Evolutionary conservation across 2,329 filamentous ascomycete genomes (phyloP).

Genomic region (Hypoxylon sp.): DNA sequence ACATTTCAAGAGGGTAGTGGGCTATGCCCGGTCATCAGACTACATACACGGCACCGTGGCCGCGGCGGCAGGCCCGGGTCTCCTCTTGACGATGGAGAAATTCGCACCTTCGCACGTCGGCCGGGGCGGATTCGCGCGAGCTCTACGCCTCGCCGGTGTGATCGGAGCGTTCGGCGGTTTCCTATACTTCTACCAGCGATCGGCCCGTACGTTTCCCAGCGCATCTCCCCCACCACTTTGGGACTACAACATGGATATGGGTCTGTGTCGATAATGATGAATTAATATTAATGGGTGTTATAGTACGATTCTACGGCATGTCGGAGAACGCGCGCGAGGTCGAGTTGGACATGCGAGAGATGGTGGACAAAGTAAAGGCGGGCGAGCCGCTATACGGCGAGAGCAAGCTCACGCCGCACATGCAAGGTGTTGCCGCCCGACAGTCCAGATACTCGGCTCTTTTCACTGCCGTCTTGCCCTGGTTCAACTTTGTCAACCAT

Average conservation of each 20-base stretch:
- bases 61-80: slow-evolving; percentile 74
- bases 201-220: slow-evolving; percentile 74
- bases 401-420: slow-evolving; percentile 79
- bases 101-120: slow-evolving; percentile 86
- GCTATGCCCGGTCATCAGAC: slow-evolving; percentile 87
- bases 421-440: slow-evolving; percentile 91
- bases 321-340: slow-evolving; percentile 91
- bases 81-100: slow-evolving; percentile 82
- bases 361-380: slow-evolving; percentile 95
- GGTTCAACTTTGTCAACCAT: slow-evolving; percentile 99
- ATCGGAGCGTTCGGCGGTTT: slow-evolving; percentile 82
- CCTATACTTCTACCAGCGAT: slow-evolving; percentile 84
- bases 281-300: neutral
- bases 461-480: slow-evolving; percentile 85
- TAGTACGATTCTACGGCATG: slow-evolving; percentile 95
- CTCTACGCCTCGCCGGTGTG: slow-evolving; percentile 80
- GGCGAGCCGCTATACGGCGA: slow-evolving; percentile 90
- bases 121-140: slow-evolving; percentile 80
- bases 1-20: slow-evolving; percentile 88
- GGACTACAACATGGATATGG: too few species aligned
- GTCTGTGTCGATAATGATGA: neutral
- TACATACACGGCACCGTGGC: slow-evolving; percentile 75
- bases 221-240: neutral
- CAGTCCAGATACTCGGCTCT: slow-evolving; percentile 92
- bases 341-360: slow-evolving; percentile 97